These are phyloP conservation scores for Termitomyces sp. DNA, from an alignment of 768 basidiomycete species.

Conservation along the genomic window DNA sequence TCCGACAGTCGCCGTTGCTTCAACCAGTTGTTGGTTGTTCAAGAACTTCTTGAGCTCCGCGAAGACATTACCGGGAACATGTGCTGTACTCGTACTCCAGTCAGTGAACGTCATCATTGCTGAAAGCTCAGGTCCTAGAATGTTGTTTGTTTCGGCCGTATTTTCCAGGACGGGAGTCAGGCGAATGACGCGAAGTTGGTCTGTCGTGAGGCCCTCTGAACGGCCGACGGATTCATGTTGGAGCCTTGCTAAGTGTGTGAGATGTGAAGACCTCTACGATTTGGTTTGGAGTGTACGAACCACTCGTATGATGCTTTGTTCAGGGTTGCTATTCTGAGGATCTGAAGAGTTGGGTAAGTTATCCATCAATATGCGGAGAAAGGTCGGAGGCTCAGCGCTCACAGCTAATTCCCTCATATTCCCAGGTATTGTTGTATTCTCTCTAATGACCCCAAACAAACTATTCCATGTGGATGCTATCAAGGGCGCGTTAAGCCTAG, in stretches of 20 bases:
- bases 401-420: slow-evolving; percentile 32
- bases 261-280: background rate
- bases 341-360: slow-evolving; percentile 11
- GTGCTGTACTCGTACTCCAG: slow-evolving; percentile 19
- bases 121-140: slow-evolving; percentile 18
- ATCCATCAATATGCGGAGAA: background rate
- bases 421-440: slow-evolving; percentile 21
- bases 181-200: slow-evolving; percentile 21
- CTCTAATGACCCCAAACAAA: slow-evolving; percentile 24
- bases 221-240: slow-evolving; percentile 27
- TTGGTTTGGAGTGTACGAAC: slow-evolving; percentile 3
- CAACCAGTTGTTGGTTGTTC: slow-evolving; percentile 20
- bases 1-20: slow-evolving; percentile 21
- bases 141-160: slow-evolving; percentile 4
- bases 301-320: slow-evolving; percentile 25
- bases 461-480: slow-evolving; percentile 28
- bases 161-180: slow-evolving; percentile 14
- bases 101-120: slow-evolving; percentile 23
- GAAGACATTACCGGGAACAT: slow-evolving; percentile 19
- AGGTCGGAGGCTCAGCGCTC: slow-evolving; percentile 6
- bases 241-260: slow-evolving; percentile 13
- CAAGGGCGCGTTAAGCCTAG: slow-evolving; percentile 22
- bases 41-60: slow-evolving; percentile 17
- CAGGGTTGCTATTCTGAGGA: slow-evolving; percentile 22
- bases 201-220: slow-evolving; percentile 22